Conservation (phyloP, 1,284 basidiomycete species). For the Salmacisia buchloeana region DNA sequence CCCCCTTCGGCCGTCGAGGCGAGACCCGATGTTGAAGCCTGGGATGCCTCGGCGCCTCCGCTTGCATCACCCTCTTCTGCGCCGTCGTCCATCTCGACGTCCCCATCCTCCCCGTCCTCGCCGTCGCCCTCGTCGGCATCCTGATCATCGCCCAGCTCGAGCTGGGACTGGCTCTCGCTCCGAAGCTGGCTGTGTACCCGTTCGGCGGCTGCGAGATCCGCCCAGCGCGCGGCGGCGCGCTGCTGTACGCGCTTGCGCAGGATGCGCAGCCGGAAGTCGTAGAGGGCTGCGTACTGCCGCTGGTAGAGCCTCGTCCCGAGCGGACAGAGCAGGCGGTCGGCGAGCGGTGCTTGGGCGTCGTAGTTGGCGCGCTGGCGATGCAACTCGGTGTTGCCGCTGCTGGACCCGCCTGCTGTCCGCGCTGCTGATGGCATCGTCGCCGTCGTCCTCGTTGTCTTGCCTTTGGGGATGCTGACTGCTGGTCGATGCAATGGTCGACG, state of each 20-base stretch:
- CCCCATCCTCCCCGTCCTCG: slow-evolving; percentile 7
- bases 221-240: slow-evolving; percentile 25
- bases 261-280: slow-evolving; percentile 47
- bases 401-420: no score
- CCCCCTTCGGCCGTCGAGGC: not conserved
- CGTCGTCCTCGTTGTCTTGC: no score
- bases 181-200: slow-evolving; percentile 15
- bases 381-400: not conserved
- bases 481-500: no score
- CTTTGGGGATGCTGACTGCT: not conserved
- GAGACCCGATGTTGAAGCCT: not conserved
- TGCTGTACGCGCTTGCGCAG: slow-evolving; percentile 39
- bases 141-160: slow-evolving; percentile 4
- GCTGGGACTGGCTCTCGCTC: slow-evolving; percentile 17
- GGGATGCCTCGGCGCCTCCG: not conserved
- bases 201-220: slow-evolving; percentile 6
- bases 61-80: slow-evolving; percentile 1
- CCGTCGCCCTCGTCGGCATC: slow-evolving; percentile 7
- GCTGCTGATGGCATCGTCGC: not conserved
- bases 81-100: slow-evolving; percentile 6
- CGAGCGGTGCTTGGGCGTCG: not conserved
- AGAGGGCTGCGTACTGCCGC: slow-evolving; percentile 45
- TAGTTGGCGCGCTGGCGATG: not conserved
- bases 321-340: slow-evolving; percentile 1
- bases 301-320: slow-evolving; percentile 20